Evolutionary conservation across 1,284 basidiomycete genomes (phyloP), one percentile per base, ranked within the genome.

Genomic region (Mrakiaceae sp.): DNA sequence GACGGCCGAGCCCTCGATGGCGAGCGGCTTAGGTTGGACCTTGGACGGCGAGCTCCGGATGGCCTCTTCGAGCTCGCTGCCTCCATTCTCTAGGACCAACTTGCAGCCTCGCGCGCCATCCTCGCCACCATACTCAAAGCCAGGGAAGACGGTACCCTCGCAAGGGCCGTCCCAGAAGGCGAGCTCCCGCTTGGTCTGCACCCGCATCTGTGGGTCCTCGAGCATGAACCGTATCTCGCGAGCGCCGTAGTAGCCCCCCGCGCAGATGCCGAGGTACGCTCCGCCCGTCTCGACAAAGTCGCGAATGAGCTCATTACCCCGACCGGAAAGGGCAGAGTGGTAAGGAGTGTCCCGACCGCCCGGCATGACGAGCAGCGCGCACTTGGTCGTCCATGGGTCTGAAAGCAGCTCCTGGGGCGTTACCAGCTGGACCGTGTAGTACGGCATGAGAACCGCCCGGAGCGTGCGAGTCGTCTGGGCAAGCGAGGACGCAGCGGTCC

Each of bases 321-420:
- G 16, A 5, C 69, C 69, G 4, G 80, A 76, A 50, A 81, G 72
- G 10, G 82, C 79, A 56, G 78, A 70, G 27, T 79, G 77, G 71
- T 81, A 81, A 3, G 79, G 78, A n/a, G 80, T 69, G 66, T 80
- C 79, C 43, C 79, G 75, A 54, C 83, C 83, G 39, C 82, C 82
- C 1, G 87, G 88, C 64, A 94, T 77, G 58, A 91, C 86, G 5
- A 95, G 81, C 2, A 93, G 79, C 4, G 86, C 85, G 71, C 90
- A 92, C 44, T 80, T 81, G 2, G 78, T 72, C 56, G 83, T 74
- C 91, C 91, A 95, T 8, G 90, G 90, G 64, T 87, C 84, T 0
- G 80, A 78, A 0, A 79, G 75, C 8, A 95, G 78, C 0, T 82
- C 73, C 49, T 82, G 76, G 0, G 81, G 78, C 0, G 83, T 78